phyloP scores from a whole-genome alignment of 108 stramenopile genomes.

The Pseudonitzschia delicatissima region DNA sequence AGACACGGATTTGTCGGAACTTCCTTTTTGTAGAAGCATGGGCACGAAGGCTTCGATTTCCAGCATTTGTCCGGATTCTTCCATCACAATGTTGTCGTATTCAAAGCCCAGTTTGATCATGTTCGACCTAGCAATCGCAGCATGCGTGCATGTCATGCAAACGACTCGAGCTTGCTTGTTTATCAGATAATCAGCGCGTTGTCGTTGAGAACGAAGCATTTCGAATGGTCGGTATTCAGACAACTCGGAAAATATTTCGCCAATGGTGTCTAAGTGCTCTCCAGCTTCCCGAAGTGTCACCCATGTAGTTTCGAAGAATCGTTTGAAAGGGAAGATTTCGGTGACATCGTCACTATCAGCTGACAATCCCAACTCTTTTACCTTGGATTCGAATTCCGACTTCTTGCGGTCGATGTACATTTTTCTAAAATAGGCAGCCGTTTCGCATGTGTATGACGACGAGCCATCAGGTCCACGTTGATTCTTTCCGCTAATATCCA shows the following conservation, averaged over 20 bases:
- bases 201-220: conserved; percentile 88
- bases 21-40: conserved; percentile 85
- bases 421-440: conserved; percentile 86
- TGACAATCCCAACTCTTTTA: conserved; percentile 13
- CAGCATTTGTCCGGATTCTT: conserved; percentile 97
- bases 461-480: conserved; percentile 82
- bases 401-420: conserved; percentile 49
- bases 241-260: conserved; percentile 87
- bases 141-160: conserved; percentile 99
- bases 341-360: conserved; percentile 18
- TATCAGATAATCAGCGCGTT: conserved; percentile 92
- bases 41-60: conserved; percentile 97
- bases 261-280: conserved; percentile 43
- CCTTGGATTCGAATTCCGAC: conserved; percentile 30
- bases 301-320: conserved; percentile 39
- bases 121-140: conserved; percentile 91
- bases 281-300: conserved; percentile 46
- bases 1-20: conserved; percentile 56
- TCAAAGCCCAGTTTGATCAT: conserved; percentile 92
- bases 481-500: conserved; percentile 72
- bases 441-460: conserved; percentile 91
- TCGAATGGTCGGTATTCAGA: conserved; percentile 93
- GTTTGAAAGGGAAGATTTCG: conserved; percentile 59
- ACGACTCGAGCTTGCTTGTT: conserved; percentile 95
- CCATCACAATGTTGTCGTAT: conserved; percentile 97